Evolutionary conservation across 805 yeast species (phyloP).

Genomic region (Candida insectorum): DNA sequence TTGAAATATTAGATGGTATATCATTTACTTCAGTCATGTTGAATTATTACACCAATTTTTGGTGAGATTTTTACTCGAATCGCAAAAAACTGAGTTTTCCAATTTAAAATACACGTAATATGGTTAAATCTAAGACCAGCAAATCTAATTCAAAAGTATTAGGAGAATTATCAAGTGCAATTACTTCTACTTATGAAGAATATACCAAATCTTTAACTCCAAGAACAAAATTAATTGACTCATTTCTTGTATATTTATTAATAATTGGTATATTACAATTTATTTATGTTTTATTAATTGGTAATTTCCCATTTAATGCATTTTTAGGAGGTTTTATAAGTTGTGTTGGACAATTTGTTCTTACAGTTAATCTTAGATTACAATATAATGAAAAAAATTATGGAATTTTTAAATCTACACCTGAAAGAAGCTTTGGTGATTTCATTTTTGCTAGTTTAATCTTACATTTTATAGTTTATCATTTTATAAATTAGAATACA

Average conservation of each 20-base stretch:
- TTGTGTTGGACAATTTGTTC: slow-evolving; percentile 94
- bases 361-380: slow-evolving; percentile 77
- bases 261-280: slow-evolving; percentile 76
- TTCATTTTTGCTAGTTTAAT: slow-evolving; percentile 82
- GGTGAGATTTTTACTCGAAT: too few species aligned
- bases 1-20: slow-evolving; percentile 7
- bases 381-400: slow-evolving; percentile 42
- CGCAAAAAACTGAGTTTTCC: neutral
- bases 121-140: slow-evolving; percentile 4
- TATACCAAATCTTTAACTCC: slow-evolving; percentile 37
- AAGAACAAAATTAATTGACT: slow-evolving; percentile 66
- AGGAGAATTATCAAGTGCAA: slow-evolving; percentile 15
- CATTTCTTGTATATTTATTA: slow-evolving; percentile 72
- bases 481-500: slow-evolving; percentile 70
- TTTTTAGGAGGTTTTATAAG: slow-evolving; percentile 89
- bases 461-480: slow-evolving; percentile 83
- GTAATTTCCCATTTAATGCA: slow-evolving; percentile 95
- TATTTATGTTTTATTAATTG: slow-evolving; percentile 68
- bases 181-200: slow-evolving; percentile 31
- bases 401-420: slow-evolving; percentile 13
- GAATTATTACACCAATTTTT: neutral
- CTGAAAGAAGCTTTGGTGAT: slow-evolving; percentile 78
- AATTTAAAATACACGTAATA: neutral
- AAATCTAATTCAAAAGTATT: slow-evolving; percentile 1
- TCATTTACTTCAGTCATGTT: neutral